phyloP scores from a whole-genome alignment of 2,329 filamentous ascomycete species.

The Apiospora sp. region DNA sequence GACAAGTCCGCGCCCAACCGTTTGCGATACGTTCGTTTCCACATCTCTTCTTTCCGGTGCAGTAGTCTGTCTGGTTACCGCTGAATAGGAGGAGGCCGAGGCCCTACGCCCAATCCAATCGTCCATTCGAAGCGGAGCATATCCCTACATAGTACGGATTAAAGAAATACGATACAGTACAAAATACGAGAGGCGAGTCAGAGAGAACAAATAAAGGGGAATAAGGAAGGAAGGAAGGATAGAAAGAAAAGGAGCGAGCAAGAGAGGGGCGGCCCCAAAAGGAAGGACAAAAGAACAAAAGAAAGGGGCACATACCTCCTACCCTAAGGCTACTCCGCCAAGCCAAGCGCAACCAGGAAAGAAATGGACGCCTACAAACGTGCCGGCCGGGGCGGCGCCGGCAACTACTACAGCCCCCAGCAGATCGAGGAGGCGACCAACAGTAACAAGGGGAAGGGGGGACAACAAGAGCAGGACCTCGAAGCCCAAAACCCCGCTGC shows the following conservation, averaged over 20 bases:
- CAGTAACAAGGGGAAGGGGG: slow-evolving; percentile 30
- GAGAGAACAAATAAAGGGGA: slow-evolving; percentile 20
- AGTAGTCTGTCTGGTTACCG: slow-evolving; percentile 3
- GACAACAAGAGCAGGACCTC: slow-evolving; percentile 39
- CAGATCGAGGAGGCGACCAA: slow-evolving; percentile 56
- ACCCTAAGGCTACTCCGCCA: neutral
- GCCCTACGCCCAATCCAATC: slow-evolving; percentile 10
- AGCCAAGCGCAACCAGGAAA: neutral
- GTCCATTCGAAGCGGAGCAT: slow-evolving; percentile 18
- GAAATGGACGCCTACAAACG: slow-evolving; percentile 55
- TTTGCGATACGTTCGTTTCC: slow-evolving; percentile 6
- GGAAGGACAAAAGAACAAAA: slow-evolving; percentile 9
- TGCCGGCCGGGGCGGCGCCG: slow-evolving; percentile 69
- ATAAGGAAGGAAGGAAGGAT: neutral
- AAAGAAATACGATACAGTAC: slow-evolving; percentile 1
- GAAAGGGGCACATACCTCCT: neutral
- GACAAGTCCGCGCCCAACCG: slow-evolving; percentile 11
- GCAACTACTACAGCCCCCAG: slow-evolving; percentile 65
- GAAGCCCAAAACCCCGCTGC: slow-evolving; percentile 46
- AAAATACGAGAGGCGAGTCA: slow-evolving; percentile 14
- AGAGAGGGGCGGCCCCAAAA: neutral
- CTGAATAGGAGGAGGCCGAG: neutral
- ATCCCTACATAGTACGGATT: neutral
- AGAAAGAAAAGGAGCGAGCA: neutral
- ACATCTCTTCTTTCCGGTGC: neutral